Evolutionary conservation across 2,329 filamentous ascomycete species (phyloP), one percentile per base, ranked within the genome.

Genomic region (Pseudocercospora fijiensis): DNA sequence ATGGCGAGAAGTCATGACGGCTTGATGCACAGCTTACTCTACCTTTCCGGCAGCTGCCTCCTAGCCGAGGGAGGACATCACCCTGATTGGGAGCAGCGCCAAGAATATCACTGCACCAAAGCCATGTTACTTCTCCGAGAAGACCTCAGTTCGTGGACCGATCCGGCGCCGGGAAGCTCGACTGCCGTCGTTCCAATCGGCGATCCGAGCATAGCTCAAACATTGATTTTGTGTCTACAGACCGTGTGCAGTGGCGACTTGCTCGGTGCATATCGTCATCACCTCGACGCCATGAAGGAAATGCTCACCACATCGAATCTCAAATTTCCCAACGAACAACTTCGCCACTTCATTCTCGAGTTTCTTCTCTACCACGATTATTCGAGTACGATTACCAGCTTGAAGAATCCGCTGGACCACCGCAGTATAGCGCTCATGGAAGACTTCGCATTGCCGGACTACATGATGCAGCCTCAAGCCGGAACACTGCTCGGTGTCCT

Each of bases 11-110:
- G 88, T 65, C 89, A 96, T 74, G 84, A 87, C 66, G 91, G 91
- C 11, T 81, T 96, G 58, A 96, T 96, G 92, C 92, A 96, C 75
- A 95, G 92, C 10, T 86, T 96, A 57, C 83, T 96, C 59, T 92
- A 90, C 51, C 82, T 96, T 8, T 90, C 92, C 41, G 90, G 90
- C 70, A 92, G 88, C 65, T 92, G 96, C 71, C 76, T 87, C 58
- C 81, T 82, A n/a, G 81, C 80, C 8, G 75, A 82, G 13, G 80
- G 18, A 9, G 24, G 20, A 16, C 22, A 55, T 33, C 53, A 56
- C 16, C 11, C 18, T 3, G 79, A 80, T 30, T 80, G 84, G 68
- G 80, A 81, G 61, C 80, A 84, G 62, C 80, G 85, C 49, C 85
- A 85, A 67, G 76, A 81, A 61, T 81, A 84, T 67, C 83, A 87